Percentiles rank a stretch among this genome's conserved stretches.
These are phyloP conservation scores for Phytophthora meadii DNA, from an alignment of 352 stramenopile genomes.

Conservation along the genomic window DNA sequence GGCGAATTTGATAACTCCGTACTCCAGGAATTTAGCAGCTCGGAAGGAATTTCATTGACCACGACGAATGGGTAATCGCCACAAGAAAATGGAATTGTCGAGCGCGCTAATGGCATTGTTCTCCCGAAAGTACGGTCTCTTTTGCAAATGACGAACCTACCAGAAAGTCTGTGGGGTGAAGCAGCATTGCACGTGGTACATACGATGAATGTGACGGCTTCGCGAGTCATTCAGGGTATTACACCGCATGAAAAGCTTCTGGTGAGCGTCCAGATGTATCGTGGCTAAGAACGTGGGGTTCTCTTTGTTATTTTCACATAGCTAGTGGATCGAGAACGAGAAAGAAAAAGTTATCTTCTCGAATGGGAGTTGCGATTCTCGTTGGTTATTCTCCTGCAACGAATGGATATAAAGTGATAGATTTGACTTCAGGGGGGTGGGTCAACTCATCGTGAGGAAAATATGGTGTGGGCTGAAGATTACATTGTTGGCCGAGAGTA, in stretches of 20 bases:
- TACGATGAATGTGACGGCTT: background rate
- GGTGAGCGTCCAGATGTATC: background rate
- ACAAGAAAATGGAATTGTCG: conserved; percentile 11
- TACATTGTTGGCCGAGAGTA: too few relatives aligned
- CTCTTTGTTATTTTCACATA: too few relatives aligned
- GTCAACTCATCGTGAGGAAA: too few relatives aligned
- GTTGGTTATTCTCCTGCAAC: too few relatives aligned
- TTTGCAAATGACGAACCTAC: conserved; percentile 5
- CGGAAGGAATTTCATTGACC: background rate
- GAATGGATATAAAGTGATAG: too few relatives aligned
- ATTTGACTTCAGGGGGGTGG: too few relatives aligned
- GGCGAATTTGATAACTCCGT: background rate
- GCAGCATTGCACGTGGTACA: background rate
- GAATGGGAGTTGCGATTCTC: too few relatives aligned
- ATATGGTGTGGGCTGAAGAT: too few relatives aligned
- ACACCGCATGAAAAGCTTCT: conserved; percentile 1
- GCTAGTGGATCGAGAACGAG: too few relatives aligned
- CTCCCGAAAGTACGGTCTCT: conserved; percentile 4
- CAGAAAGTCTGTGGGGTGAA: conserved; percentile 7
- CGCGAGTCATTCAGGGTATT: background rate
- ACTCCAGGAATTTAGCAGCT: background rate
- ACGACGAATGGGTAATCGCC: background rate
- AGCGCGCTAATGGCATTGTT: conserved; percentile 7
- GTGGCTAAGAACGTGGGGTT: background rate
- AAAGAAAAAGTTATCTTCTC: too few relatives aligned